Evolutionary conservation across 2,329 filamentous ascomycete species (phyloP).

Genomic region (Pseudogymnoascus sp.): DNA sequence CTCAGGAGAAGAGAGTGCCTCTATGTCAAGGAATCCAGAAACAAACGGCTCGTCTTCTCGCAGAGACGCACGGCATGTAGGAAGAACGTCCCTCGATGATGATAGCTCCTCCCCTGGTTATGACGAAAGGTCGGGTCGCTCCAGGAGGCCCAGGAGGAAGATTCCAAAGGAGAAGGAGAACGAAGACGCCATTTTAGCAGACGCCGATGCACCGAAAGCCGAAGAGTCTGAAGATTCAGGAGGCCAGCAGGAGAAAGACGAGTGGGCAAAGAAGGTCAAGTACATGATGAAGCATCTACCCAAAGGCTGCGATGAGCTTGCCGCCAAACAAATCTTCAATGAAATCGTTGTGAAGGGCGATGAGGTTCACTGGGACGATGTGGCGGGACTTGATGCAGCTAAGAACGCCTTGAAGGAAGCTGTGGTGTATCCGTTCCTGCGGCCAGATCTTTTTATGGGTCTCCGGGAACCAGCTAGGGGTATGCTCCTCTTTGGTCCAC

Average conservation of each 20-base stretch:
- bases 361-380: slow-evolving; percentile 88
- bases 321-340: slow-evolving; percentile 87
- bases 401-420: slow-evolving; percentile 91
- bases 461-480: slow-evolving; percentile 86
- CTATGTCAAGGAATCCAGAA: slow-evolving; percentile 27
- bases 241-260: slow-evolving; percentile 34
- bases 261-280: slow-evolving; percentile 54
- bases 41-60: slow-evolving; percentile 28
- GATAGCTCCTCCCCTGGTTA: slow-evolving; percentile 26
- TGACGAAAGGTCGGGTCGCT: slow-evolving; percentile 27
- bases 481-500: slow-evolving; percentile 93
- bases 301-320: slow-evolving; percentile 67
- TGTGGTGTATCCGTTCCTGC: slow-evolving; percentile 92
- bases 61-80: background rate
- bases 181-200: slow-evolving; percentile 28
- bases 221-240: slow-evolving; percentile 34
- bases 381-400: slow-evolving; percentile 81
- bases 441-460: slow-evolving; percentile 92
- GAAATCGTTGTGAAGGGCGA: slow-evolving; percentile 93
- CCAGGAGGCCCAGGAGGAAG: slow-evolving; percentile 24
- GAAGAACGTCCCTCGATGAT: slow-evolving; percentile 17
- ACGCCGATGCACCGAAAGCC: slow-evolving; percentile 33
- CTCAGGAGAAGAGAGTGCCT: slow-evolving; percentile 14
- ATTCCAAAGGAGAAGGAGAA: slow-evolving; percentile 27
- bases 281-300: slow-evolving; percentile 69